Percentiles rank a stretch among this genome's conserved stretches.
Evolutionary conservation across 129 eudicot genomes (phyloP).

Genomic region (Scalesia atractyloides): DNA sequence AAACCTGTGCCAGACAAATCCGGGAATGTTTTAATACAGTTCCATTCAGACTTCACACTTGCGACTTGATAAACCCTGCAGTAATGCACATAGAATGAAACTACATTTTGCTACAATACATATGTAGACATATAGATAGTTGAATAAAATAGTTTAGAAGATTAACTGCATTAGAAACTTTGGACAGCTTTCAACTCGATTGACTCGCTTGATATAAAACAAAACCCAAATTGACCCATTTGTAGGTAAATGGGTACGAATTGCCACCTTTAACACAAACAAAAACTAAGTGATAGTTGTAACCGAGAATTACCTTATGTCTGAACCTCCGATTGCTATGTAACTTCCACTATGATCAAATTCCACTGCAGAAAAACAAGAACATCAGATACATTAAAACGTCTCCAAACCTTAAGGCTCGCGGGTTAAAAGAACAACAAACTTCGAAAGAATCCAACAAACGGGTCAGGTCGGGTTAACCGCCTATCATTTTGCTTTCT

Average conservation of each 20-base stretch:
- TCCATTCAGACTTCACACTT: conserved; percentile 93
- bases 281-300: neutral
- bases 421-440: too few species aligned
- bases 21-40: conserved; percentile 79
- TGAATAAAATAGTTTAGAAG: too few species aligned
- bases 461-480: too few species aligned
- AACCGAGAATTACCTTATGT: conserved; percentile 56
- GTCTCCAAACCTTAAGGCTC: neutral
- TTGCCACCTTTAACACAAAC: conserved; percentile 7
- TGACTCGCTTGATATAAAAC: neutral
- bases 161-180: neutral
- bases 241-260: neutral
- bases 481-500: too few species aligned
- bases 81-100: neutral
- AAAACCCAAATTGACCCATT: neutral
- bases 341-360: conserved; percentile 98
- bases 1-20: conserved; percentile 98
- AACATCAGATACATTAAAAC: conserved; percentile 6
- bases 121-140: too few species aligned
- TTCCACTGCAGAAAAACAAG: conserved; percentile 58
- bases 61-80: conserved; percentile 96
- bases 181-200: neutral
- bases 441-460: neutral
- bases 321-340: conserved; percentile 90
- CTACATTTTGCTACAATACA: neutral